Conservation (phyloP, 2,329 filamentous ascomycete species). For the Botrytis fabae region DNA sequence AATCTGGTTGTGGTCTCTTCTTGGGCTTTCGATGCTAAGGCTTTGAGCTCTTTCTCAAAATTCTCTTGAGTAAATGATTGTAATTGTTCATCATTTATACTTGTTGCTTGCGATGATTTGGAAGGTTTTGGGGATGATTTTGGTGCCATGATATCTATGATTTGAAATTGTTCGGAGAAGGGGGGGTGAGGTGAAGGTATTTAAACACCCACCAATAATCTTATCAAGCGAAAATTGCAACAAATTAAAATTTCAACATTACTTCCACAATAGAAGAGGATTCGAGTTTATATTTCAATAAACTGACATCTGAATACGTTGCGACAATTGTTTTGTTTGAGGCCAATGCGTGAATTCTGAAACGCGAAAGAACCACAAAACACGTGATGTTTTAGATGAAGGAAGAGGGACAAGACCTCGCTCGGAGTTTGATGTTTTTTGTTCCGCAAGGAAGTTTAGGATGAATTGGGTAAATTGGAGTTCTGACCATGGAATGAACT, state of each 20-base stretch:
- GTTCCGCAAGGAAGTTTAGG: conserved; percentile 2
- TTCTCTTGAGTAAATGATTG: conserved; percentile 38
- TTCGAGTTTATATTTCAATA: background rate
- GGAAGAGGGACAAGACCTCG: background rate
- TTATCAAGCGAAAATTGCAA: background rate
- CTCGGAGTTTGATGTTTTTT: conserved; percentile 3
- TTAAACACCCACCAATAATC: background rate
- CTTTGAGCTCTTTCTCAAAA: conserved; percentile 42
- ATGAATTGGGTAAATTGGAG: conserved; percentile 11
- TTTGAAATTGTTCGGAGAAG: background rate
- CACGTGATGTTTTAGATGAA: conserved; percentile 19
- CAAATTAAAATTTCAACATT: background rate
- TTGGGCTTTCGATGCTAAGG: conserved; percentile 39
- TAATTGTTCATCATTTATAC: conserved; percentile 12
- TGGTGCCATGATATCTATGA: conserved; percentile 28
- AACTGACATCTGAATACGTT: conserved; percentile 22
- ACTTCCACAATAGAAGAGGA: background rate
- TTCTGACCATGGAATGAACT: conserved; percentile 1
- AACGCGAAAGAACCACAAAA: conserved; percentile 25
- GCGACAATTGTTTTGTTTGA: conserved; percentile 21
- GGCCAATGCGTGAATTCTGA: conserved; percentile 32
- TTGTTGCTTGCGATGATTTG: conserved; percentile 11
- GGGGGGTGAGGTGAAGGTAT: background rate
- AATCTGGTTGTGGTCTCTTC: conserved; percentile 40
- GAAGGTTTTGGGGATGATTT: conserved; percentile 26